Base-by-base conservation (phyloP, 2,329 filamentous ascomycete species). In the Phyllosticta citrichinensis region DNA sequence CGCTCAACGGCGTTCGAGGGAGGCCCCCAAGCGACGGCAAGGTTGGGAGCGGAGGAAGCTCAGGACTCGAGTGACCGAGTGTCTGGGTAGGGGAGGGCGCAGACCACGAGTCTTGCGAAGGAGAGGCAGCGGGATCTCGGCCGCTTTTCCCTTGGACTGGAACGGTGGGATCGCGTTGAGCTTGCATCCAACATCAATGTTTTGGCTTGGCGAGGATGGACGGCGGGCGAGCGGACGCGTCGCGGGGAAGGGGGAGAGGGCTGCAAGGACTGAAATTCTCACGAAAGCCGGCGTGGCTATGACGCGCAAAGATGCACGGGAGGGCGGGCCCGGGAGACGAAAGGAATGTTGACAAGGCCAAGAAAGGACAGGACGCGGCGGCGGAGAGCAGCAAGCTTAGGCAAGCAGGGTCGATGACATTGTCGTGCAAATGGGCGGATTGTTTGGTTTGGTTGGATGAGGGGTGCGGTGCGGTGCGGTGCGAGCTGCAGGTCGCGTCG, bases 21-120 rank as follows among this genome's bases (percentile, higher is more conserved):
- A 66, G 52, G 61, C 67, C 68, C 57, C 68, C 70, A 47, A 74
- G 67, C 20, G 65, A 64, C 14, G 72, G 69, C 19, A 72, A 68
- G 27, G 69, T 65, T 56, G 72, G 67, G 60, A 76, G 71, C 33
- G 69, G 66, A 56, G 74, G 73, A 53, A 76, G 70, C 66, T 76
- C 74, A 35, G 74, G 74, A 67, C 74, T 76, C 64, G 73, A 75
- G 55, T 74, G 66, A 56, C 69, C 73, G 27, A 76, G 71, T 6
- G 74, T 76, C 63, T 70, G 69, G 58, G 73, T 73, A 17, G 74
- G 73, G 8, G 74, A 76, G 53, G 70, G 70, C 55, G 72, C 72
- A 74, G 69, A 71, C 67, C 65, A 68, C 70, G 67, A 68, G 69
- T 56, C 71, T 68, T 57, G 72, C 70, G 30, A 71, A 74, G 70